A percentile compares a stretch with the other conserved stretches of the same genome.
These are phyloP conservation scores for Warburgia ugandensis DNA, from an alignment of 164 flowering plant genomes.

Conservation along the genomic window DNA sequence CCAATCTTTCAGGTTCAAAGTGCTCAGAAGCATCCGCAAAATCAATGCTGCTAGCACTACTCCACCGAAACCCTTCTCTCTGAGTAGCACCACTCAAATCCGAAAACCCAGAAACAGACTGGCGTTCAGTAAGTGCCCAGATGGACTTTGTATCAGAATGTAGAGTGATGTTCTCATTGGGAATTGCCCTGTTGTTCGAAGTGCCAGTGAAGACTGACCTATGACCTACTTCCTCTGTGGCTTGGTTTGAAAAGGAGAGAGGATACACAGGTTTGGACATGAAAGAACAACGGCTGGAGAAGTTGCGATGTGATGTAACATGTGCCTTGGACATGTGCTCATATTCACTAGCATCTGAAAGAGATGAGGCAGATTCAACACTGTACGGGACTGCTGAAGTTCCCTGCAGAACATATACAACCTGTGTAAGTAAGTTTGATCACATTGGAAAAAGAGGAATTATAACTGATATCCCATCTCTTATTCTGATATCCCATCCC, in stretches of 20 bases:
- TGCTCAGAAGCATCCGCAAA: slow-evolving; percentile 57
- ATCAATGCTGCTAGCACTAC: slow-evolving; percentile 64
- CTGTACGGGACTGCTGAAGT: slow-evolving; percentile 44
- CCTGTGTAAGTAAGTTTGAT: slow-evolving; percentile 1
- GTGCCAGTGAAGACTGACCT: slow-evolving; percentile 14
- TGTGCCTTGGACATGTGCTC: slow-evolving; percentile 39
- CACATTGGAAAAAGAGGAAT: neutral
- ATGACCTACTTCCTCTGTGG: slow-evolving; percentile 28
- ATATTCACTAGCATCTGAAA: slow-evolving; percentile 71
- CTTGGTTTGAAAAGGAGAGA: slow-evolving; percentile 34
- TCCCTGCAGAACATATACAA: slow-evolving; percentile 38
- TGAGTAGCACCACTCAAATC: slow-evolving; percentile 34
- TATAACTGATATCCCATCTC: neutral
- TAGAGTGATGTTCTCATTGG: slow-evolving; percentile 4
- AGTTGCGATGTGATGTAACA: slow-evolving; percentile 37
- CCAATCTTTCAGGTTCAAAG: slow-evolving; percentile 34
- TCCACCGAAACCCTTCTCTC: slow-evolving; percentile 38
- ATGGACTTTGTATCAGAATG: slow-evolving; percentile 12
- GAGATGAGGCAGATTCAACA: slow-evolving; percentile 58
- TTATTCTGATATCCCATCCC: no score
- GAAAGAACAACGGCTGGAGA: slow-evolving; percentile 56
- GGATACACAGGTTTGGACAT: slow-evolving; percentile 87
- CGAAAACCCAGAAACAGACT: slow-evolving; percentile 14
- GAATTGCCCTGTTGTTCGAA: neutral
- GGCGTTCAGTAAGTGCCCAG: slow-evolving; percentile 5